Evolutionary conservation across 2,329 filamentous ascomycete genomes (phyloP).

Genomic region (Trichoderma hamatum): DNA sequence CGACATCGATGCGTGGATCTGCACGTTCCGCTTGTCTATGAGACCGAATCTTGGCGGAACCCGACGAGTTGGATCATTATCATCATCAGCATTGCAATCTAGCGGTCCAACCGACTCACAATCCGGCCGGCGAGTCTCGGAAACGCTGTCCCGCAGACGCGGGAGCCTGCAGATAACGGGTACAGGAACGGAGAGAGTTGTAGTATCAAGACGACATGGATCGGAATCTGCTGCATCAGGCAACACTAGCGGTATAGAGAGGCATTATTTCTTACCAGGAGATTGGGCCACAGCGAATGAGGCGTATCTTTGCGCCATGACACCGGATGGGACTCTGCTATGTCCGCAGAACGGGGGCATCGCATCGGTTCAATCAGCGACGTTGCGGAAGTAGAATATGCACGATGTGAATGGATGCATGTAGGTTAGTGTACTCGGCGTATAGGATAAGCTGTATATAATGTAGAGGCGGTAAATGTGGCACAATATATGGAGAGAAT

Average conservation of each 20-base stretch:
- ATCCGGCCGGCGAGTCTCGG: neutral
- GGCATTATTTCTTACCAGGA: neutral
- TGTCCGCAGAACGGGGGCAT: neutral
- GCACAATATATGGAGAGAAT: neutral
- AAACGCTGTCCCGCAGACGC: neutral
- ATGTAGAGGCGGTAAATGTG: neutral
- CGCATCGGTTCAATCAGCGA: neutral
- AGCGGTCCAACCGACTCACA: neutral
- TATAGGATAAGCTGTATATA: neutral
- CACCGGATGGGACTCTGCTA: neutral
- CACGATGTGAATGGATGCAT: neutral
- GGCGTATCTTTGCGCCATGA: neutral
- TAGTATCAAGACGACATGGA: neutral
- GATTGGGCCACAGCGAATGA: neutral
- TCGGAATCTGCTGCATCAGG: neutral
- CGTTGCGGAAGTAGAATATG: neutral
- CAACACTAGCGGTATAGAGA: neutral
- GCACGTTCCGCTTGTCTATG: neutral
- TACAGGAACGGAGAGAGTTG: neutral
- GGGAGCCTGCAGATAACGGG: neutral
- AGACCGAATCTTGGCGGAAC: neutral
- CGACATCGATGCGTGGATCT: neutral
- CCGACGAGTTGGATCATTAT: neutral
- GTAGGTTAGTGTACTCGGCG: neutral
- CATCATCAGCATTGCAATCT: neutral